These are phyloP conservation scores for Alternaria triticina DNA, from an alignment of 2,329 filamentous ascomycete species.

Conservation along the genomic window DNA sequence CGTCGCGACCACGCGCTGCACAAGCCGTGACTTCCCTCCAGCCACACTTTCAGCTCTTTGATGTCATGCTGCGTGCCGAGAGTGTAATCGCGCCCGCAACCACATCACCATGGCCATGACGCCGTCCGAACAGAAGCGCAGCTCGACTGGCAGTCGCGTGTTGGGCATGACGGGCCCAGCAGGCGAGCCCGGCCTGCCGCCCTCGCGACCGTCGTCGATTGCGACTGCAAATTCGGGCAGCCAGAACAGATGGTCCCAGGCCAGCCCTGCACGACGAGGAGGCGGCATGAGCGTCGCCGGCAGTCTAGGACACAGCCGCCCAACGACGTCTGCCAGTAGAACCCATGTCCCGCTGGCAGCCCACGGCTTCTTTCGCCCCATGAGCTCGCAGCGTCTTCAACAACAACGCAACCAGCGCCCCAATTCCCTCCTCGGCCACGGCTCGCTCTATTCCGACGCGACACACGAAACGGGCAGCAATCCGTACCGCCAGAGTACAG, in stretches of 20 bases:
- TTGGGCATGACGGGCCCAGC: slow-evolving; percentile 53
- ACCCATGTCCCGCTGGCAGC: slow-evolving; percentile 91
- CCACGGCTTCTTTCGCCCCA: slow-evolving; percentile 91
- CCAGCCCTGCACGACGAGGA: slow-evolving; percentile 64
- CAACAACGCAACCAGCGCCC: slow-evolving; percentile 76
- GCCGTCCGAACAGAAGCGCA: slow-evolving; percentile 39
- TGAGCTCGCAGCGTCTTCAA: slow-evolving; percentile 95
- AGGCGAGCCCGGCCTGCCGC: slow-evolving; percentile 57
- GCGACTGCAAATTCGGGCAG: slow-evolving; percentile 47
- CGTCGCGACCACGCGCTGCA: background rate
- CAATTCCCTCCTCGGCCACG: slow-evolving; percentile 45
- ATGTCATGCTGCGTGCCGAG: slow-evolving; percentile 44
- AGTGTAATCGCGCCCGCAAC: slow-evolving; percentile 29
- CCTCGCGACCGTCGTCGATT: slow-evolving; percentile 54
- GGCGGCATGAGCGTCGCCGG: slow-evolving; percentile 49
- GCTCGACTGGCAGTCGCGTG: slow-evolving; percentile 44
- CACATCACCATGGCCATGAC: slow-evolving; percentile 43
- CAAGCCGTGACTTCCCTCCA: background rate
- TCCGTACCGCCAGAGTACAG: slow-evolving; percentile 47
- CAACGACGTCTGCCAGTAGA: slow-evolving; percentile 72
- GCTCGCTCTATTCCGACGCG: slow-evolving; percentile 41
- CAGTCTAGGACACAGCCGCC: slow-evolving; percentile 55
- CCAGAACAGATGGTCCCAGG: slow-evolving; percentile 60
- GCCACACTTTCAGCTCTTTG: slow-evolving; percentile 3
- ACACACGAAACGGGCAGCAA: slow-evolving; percentile 40